Conservation (phyloP, 2,329 filamentous ascomycete genomes). For the Penicillium sp. region DNA sequence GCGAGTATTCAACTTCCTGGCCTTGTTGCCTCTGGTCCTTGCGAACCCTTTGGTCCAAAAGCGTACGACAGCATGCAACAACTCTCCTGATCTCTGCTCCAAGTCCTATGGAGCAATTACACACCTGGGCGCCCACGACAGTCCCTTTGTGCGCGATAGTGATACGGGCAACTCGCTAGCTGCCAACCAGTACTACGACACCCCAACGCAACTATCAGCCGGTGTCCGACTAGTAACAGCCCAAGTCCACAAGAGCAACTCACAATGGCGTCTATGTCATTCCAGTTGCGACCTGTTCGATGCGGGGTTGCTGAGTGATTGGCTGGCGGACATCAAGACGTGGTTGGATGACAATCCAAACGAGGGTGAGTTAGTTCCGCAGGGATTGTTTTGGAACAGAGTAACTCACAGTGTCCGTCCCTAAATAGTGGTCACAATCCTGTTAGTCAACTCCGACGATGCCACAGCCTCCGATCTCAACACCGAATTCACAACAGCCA, state of each 20-base stretch:
- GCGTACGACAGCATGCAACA: conserved; percentile 66
- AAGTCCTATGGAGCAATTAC: conserved; percentile 73
- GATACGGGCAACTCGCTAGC: conserved; percentile 61
- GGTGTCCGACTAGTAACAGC: conserved; percentile 69
- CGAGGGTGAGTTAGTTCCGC: conserved; percentile 49
- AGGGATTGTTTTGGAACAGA: background rate
- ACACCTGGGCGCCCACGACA: conserved; percentile 74
- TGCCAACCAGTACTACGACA: conserved; percentile 73
- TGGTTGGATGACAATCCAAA: conserved; percentile 70
- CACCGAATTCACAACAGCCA: conserved; percentile 54
- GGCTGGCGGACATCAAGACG: conserved; percentile 61
- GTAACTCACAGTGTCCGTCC: conserved; percentile 9
- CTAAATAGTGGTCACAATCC: conserved; percentile 62
- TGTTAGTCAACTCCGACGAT: conserved; percentile 69
- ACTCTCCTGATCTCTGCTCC: conserved; percentile 70
- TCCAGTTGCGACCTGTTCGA: conserved; percentile 65
- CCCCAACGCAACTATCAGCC: conserved; percentile 66
- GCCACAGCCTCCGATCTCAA: conserved; percentile 56
- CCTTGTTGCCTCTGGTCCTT: conserved; percentile 29
- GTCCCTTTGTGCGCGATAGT: conserved; percentile 66
- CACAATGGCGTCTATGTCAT: conserved; percentile 67
- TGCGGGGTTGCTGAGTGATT: conserved; percentile 62
- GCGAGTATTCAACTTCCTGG: conserved; percentile 29
- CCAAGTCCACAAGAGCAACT: conserved; percentile 65
- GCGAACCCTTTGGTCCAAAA: conserved; percentile 28